These are phyloP conservation scores for Leishmania braziliensis DNA, from an alignment of 208 protist species.

Conservation along the genomic window DNA sequence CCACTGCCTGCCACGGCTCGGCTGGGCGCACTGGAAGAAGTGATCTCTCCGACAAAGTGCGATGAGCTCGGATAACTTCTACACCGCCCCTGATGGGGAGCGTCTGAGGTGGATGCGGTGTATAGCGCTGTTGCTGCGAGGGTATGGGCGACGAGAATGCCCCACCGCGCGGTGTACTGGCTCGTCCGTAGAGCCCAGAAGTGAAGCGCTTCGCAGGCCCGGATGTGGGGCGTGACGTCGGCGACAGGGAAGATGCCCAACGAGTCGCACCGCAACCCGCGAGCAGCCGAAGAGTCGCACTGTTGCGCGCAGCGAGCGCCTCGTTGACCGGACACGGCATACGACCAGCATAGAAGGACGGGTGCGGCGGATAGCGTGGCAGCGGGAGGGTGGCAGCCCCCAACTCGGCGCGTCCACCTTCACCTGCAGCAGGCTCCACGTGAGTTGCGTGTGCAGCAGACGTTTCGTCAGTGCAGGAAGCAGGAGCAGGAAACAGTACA, in stretches of 20 bases:
- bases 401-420: background rate
- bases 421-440: background rate
- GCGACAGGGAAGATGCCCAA: background rate
- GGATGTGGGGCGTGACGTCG: constrained; percentile 16
- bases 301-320: constrained; percentile 26
- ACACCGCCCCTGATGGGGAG: constrained; percentile 19
- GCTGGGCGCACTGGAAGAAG: background rate
- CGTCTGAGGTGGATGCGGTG: background rate
- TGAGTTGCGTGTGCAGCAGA: background rate
- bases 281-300: constrained; percentile 20
- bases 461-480: background rate
- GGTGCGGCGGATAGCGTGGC: background rate
- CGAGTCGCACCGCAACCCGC: background rate
- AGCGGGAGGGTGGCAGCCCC: background rate
- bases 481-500: background rate
- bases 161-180: background rate
- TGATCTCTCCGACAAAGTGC: constrained; percentile 1
- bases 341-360: constrained; percentile 21
- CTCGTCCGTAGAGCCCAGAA: constrained; percentile 47
- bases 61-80: constrained; percentile 7
- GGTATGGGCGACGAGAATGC: background rate
- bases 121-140: background rate
- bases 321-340: constrained; percentile 25
- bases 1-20: constrained; percentile 5
- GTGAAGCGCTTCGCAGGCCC: constrained; percentile 54